Base-by-base conservation (phyloP, 257 asterid species). In the Mitragyna speciosa region DNA sequence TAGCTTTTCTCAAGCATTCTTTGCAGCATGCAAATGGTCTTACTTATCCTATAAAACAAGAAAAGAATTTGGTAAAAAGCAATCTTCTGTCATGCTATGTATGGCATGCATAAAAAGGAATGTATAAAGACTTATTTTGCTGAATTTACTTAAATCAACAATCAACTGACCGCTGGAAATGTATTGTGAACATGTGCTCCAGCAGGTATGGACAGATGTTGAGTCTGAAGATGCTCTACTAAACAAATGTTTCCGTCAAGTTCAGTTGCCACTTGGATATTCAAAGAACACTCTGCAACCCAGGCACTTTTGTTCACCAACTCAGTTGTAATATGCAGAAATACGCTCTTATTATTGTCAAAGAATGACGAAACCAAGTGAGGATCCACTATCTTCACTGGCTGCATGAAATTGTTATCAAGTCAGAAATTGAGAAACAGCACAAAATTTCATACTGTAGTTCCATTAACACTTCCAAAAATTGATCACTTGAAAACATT, bases 371-470 rank as follows among this genome's bases (percentile, higher is more conserved):
- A 87, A 73, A 91, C 97, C 89, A 95, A 87, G 91, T 96, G 98
- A 73, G 99, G 98, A 86, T 96, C 98, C 76, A 91, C 89, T 66
- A 96, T 87, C 88, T 90, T 96, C 90, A 96, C 98, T 77, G 99
- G 96, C 98, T 96, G 99, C 91, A 88, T n/a, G 80, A 83, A 80
- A 78, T 75, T 30, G 70, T 26, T 39, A 65, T 81, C 80, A 78
- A 84, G 79, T 85, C 78, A 82, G 75, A 45, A 86, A 89, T 41
- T 73, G 47, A 31, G 48, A 39, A 72, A 71, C 61, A 43, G 10
- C 72, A 56, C 48, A 69, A 75, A 22, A 71, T 16, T 68, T 58
- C 24, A 47, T 47, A 6, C 22, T 36, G 14, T 39, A n/a, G 64
- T 12, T 16, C 64, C 72, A 70, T n/a, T 7, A 52, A 54, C 56